Conservation (phyloP, 2,329 filamentous ascomycete genomes). For the Macrophomina phaseolina region DNA sequence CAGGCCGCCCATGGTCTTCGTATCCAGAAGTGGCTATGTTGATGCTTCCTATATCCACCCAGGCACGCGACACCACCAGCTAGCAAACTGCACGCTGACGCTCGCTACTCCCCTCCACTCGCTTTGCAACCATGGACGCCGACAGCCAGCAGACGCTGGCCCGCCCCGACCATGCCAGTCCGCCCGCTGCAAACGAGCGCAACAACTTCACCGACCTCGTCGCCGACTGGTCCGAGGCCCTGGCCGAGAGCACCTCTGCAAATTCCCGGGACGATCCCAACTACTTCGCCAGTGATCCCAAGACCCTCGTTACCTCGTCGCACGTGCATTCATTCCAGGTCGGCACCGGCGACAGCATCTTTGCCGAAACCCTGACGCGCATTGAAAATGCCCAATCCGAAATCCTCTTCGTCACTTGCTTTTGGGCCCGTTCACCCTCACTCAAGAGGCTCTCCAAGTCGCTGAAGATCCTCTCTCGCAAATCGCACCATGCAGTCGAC, state of each 20-base stretch:
- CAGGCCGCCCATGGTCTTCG: conserved; percentile 15
- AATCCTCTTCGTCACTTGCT: conserved; percentile 80
- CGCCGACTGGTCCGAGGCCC: conserved; percentile 18
- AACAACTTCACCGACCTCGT: conserved; percentile 24
- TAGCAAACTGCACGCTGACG: neutral
- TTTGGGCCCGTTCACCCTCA: conserved; percentile 74
- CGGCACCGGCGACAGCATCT: conserved; percentile 53
- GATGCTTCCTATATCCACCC: conserved; percentile 9
- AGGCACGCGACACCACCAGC: neutral
- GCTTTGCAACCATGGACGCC: conserved; percentile 8
- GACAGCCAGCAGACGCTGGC: conserved; percentile 3
- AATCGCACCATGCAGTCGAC: conserved; percentile 43
- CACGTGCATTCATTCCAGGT: conserved; percentile 46
- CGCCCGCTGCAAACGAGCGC: conserved; percentile 15
- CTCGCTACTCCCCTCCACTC: conserved; percentile 6
- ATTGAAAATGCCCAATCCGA: conserved; percentile 67
- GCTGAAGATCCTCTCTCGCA: conserved; percentile 64
- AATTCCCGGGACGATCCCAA: conserved; percentile 41
- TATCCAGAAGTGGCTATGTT: conserved; percentile 23
- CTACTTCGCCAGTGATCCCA: conserved; percentile 46
- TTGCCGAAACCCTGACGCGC: conserved; percentile 61
- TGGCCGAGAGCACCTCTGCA: neutral
- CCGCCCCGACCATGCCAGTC: neutral
- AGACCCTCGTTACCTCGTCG: conserved; percentile 42
- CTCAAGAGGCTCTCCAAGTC: conserved; percentile 63